Evolutionary conservation across 495 filamentous ascomycete genomes (phyloP).

Genomic region (Penicillium steckii): DNA sequence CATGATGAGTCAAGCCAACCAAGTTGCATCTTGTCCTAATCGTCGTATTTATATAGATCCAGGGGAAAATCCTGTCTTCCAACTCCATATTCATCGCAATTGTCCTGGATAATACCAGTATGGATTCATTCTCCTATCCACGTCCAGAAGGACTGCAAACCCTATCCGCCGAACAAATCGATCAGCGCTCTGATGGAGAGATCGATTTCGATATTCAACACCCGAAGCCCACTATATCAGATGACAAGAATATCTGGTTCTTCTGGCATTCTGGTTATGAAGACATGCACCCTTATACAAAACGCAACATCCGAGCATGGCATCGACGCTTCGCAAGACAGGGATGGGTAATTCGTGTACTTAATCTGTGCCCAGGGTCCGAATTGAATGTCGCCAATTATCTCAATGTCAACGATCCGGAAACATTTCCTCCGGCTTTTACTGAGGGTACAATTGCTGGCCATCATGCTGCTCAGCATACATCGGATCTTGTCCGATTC

Average conservation of each 20-base stretch:
- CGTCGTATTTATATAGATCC: too few species aligned
- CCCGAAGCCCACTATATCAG: slow-evolving; percentile 37
- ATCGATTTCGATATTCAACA: slow-evolving; percentile 44
- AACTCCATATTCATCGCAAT: too few species aligned
- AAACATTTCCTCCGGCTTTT: slow-evolving; percentile 48
- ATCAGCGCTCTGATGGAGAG: slow-evolving; percentile 45
- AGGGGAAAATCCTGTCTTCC: too few species aligned
- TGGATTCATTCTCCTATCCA: slow-evolving; percentile 5
- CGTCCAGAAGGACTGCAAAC: slow-evolving; percentile 13
- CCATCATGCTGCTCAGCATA: slow-evolving; percentile 49
- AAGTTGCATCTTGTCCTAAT: background rate
- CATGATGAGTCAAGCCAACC: background rate
- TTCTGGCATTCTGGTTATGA: slow-evolving; percentile 53
- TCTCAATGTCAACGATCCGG: slow-evolving; percentile 42
- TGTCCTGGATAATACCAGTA: too few species aligned
- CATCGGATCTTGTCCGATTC: slow-evolving; percentile 55
- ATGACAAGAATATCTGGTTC: slow-evolving; percentile 55
- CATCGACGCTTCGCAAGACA: slow-evolving; percentile 48
- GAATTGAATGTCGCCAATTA: slow-evolving; percentile 46
- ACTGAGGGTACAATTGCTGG: slow-evolving; percentile 45
- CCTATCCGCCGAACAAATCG: slow-evolving; percentile 17
- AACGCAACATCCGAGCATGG: slow-evolving; percentile 56
- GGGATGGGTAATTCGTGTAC: slow-evolving; percentile 53
- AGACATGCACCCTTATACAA: slow-evolving; percentile 49
- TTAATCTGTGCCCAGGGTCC: slow-evolving; percentile 43